A percentile compares a stretch with the other conserved stretches of the same genome.
These are phyloP conservation scores for Linnemannia zychae DNA, from an alignment of 192 early-diverging fungal species.

Conservation along the genomic window DNA sequence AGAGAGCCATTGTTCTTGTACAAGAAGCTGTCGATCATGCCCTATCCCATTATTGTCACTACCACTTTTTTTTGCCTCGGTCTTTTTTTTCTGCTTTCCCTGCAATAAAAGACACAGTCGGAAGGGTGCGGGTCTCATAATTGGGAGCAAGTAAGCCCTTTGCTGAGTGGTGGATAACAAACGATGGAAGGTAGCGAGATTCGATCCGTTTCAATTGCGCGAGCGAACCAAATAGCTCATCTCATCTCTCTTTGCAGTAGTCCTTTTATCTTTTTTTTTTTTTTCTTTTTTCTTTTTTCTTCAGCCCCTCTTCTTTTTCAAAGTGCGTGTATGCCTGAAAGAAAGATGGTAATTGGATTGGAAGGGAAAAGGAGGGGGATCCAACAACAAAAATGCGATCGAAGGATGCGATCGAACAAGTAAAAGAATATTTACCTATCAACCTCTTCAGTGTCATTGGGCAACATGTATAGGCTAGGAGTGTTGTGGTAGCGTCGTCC, in stretches of 20 bases:
- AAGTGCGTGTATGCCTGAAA: background rate
- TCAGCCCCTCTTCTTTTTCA: background rate
- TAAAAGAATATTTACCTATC: conserved; percentile 32
- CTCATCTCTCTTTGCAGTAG: background rate
- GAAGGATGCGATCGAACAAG: background rate
- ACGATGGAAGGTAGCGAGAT: conserved; percentile 13
- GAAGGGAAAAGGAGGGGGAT: background rate
- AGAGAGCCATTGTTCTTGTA: background rate
- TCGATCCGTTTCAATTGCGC: conserved; percentile 20
- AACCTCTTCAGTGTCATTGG: conserved; percentile 51
- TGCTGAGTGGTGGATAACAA: background rate
- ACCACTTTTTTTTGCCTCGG: background rate
- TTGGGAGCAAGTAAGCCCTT: background rate
- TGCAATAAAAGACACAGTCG: too few relatives aligned
- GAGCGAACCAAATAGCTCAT: background rate
- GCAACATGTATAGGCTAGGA: conserved; percentile 38
- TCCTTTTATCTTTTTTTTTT: background rate
- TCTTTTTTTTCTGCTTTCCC: background rate
- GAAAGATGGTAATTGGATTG: background rate
- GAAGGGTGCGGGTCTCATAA: background rate
- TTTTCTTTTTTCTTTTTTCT: background rate
- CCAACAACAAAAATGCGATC: too few relatives aligned
- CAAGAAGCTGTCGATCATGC: background rate
- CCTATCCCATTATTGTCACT: background rate
- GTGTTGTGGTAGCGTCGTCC: conserved; percentile 52